phyloP scores from a whole-genome alignment of 352 stramenopile genomes.

The Globisporangium heterothallicum region DNA sequence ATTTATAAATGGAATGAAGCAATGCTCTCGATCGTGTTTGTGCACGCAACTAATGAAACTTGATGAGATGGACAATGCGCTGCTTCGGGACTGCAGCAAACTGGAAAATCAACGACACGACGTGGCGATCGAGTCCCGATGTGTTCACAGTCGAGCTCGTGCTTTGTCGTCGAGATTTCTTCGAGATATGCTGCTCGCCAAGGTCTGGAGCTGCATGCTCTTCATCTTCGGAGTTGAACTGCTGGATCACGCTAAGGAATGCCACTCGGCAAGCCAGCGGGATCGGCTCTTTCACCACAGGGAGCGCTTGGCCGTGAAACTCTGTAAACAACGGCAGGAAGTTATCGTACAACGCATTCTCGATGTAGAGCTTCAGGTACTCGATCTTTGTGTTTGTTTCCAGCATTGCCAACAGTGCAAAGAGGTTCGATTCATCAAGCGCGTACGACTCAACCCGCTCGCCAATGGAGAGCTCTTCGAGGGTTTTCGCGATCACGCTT shows the following conservation, averaged over 20 bases:
- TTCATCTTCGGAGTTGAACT: background rate
- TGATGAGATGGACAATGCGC: slow-evolving; percentile 10
- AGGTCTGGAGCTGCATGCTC: slow-evolving; percentile 1
- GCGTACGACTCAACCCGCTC: slow-evolving; percentile 13
- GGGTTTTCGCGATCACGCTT: background rate
- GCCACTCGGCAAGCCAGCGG: slow-evolving; percentile 6
- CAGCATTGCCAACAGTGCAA: slow-evolving; percentile 12
- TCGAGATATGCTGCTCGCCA: background rate
- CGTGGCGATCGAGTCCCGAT: slow-evolving; percentile 9
- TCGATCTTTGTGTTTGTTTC: slow-evolving; percentile 11
- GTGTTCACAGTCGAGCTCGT: slow-evolving; percentile 2
- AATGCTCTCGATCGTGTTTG: no score
- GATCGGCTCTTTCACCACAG: slow-evolving; percentile 8
- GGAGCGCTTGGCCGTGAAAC: slow-evolving; percentile 12
- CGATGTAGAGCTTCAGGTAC: slow-evolving; percentile 12
- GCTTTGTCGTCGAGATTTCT: background rate
- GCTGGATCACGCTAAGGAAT: slow-evolving; percentile 9
- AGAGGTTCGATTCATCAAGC: slow-evolving; percentile 18
- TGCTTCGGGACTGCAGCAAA: slow-evolving; percentile 12
- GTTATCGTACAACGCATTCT: slow-evolving; percentile 13
- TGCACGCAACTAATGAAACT: slow-evolving; percentile 10
- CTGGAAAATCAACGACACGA: slow-evolving; percentile 11
- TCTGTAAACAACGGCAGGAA: slow-evolving; percentile 14
- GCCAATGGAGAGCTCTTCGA: slow-evolving; percentile 15
- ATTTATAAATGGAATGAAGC: no score